Percentiles rank a stretch among this genome's conserved stretches.
Evolutionary conservation across 2,329 filamentous ascomycete species (phyloP).

Genomic region (Aspergillus bombycis): DNA sequence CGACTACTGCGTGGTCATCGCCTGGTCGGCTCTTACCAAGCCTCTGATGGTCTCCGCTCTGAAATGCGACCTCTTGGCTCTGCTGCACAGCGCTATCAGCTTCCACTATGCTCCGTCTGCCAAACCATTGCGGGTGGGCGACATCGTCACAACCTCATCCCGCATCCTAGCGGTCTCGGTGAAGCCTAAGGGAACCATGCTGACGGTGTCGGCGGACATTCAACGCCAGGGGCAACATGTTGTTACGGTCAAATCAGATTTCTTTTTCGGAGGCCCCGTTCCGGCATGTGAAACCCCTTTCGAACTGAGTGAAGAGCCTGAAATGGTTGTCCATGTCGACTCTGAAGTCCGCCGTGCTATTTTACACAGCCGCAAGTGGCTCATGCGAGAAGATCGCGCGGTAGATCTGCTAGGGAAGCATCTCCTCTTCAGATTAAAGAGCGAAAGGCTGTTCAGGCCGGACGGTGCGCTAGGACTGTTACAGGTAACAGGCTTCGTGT

Average conservation of each 20-base stretch:
- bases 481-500: no score
- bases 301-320: no score
- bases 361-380: no score
- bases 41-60: constrained; percentile 97
- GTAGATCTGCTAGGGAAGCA: constrained; percentile 84
- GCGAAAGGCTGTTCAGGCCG: no score
- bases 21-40: constrained; percentile 99
- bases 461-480: no score
- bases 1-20: constrained; percentile 97
- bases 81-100: constrained; percentile 94
- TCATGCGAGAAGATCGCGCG: constrained; percentile 32
- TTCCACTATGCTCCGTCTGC: constrained; percentile 98
- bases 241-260: no score
- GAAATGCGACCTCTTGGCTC: constrained; percentile 91
- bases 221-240: background rate
- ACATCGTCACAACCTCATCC: constrained; percentile 87
- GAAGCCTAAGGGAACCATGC: constrained; percentile 88
- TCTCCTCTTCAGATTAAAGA: no score
- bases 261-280: no score
- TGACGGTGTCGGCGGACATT: background rate
- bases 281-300: no score
- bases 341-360: no score
- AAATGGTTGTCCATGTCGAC: no score
- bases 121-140: constrained; percentile 91
- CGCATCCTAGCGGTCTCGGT: constrained; percentile 99